Evolutionary conservation across 768 basidiomycete genomes (phyloP).

Genomic region (Russula griseocarnosa): DNA sequence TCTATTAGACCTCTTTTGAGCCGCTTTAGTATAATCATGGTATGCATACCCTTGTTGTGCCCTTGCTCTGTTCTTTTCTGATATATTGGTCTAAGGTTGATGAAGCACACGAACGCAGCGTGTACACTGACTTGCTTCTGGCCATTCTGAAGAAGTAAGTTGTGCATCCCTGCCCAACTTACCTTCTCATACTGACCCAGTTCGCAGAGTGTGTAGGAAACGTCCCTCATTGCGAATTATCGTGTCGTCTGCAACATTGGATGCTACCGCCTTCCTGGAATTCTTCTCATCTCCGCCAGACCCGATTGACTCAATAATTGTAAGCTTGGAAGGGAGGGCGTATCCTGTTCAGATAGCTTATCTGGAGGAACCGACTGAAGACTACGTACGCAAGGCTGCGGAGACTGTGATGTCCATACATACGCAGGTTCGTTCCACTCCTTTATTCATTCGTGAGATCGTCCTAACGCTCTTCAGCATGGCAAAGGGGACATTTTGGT

Average conservation of each 20-base stretch:
- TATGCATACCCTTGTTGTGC: slow-evolving; percentile 34
- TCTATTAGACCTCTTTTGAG: slow-evolving; percentile 84
- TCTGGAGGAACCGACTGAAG: slow-evolving; percentile 65
- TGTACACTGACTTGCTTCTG: slow-evolving; percentile 92
- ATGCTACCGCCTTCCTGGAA: slow-evolving; percentile 82
- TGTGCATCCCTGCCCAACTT: background rate
- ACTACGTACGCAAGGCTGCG: slow-evolving; percentile 81
- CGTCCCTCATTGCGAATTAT: slow-evolving; percentile 86
- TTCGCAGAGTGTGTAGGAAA: slow-evolving; percentile 78
- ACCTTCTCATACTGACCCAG: background rate
- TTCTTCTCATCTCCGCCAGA: slow-evolving; percentile 73
- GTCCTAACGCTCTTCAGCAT: slow-evolving; percentile 46
- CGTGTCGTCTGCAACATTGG: slow-evolving; percentile 94
- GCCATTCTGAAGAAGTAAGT: slow-evolving; percentile 88
- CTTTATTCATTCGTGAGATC: background rate
- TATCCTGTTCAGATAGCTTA: slow-evolving; percentile 95
- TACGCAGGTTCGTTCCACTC: slow-evolving; percentile 49
- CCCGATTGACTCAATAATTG: slow-evolving; percentile 71
- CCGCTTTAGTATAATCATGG: slow-evolving; percentile 95
- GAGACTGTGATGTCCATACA: slow-evolving; percentile 82
- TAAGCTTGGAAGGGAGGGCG: slow-evolving; percentile 90
- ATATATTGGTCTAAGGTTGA: slow-evolving; percentile 60
- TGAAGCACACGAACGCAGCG: slow-evolving; percentile 93
- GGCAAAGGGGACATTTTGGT: slow-evolving; percentile 85
- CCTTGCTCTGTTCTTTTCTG: background rate